These are phyloP conservation scores for Copromyces sp. DNA, from an alignment of 495 filamentous ascomycete species.

Conservation along the genomic window DNA sequence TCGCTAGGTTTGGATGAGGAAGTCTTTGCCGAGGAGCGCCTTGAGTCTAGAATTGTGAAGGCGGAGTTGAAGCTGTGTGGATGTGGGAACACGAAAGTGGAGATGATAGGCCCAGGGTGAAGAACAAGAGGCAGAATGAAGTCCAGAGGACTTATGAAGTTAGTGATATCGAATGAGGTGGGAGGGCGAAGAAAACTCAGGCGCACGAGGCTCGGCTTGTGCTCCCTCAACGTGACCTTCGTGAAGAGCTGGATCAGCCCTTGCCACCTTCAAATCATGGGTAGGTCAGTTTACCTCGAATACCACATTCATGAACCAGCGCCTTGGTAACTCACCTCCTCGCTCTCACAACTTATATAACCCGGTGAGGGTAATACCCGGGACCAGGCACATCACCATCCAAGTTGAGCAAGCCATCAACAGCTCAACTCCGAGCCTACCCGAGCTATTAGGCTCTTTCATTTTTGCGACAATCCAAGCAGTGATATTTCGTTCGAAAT, in stretches of 20 bases:
- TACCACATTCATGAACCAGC: not conserved
- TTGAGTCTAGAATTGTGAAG: not conserved
- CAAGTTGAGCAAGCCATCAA: not conserved
- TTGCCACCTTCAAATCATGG: not conserved
- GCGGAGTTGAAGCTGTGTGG: not conserved
- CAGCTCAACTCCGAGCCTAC: not conserved
- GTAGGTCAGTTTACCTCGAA: not conserved
- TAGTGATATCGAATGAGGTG: not conserved
- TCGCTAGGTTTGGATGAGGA: not conserved
- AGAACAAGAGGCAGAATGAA: not conserved
- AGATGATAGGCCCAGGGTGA: not conserved
- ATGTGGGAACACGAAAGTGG: not conserved
- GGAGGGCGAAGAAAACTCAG: not conserved
- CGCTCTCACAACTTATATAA: not conserved
- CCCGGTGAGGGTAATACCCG: not conserved
- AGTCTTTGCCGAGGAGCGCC: not conserved
- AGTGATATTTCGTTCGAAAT: not conserved
- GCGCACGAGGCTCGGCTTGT: not conserved
- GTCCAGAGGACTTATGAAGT: not conserved
- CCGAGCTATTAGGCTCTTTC: not conserved
- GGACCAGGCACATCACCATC: not conserved
- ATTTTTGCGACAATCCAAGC: not conserved
- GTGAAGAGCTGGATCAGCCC: not conserved
- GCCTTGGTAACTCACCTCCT: not conserved
- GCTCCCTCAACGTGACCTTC: not conserved